A percentile compares a stretch with the other conserved stretches of the same genome.
Evolutionary conservation across 2,329 filamentous ascomycete species (phyloP).

Genomic region (Hyphodiscus sp.): DNA sequence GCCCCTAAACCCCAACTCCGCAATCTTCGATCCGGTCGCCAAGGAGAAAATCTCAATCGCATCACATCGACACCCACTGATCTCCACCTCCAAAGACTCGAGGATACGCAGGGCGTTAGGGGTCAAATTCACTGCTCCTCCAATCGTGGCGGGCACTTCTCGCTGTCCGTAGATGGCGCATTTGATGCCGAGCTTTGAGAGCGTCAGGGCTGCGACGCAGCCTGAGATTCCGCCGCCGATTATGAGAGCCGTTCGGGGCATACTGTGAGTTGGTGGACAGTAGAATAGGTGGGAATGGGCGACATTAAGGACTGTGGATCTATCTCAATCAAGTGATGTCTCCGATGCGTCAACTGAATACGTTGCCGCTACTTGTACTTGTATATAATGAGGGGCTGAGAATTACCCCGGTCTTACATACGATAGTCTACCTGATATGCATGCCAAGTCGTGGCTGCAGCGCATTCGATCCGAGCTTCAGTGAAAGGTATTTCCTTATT

Average conservation of each 20-base stretch:
- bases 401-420: neutral
- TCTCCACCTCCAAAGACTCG: slow-evolving; percentile 33
- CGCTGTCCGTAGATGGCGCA: slow-evolving; percentile 45
- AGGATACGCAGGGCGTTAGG: slow-evolving; percentile 41
- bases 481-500: too few relatives aligned
- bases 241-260: slow-evolving; percentile 29
- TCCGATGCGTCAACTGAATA: neutral
- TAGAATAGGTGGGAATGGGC: neutral
- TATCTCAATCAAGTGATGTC: neutral
- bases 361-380: too few relatives aligned
- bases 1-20: slow-evolving; percentile 12
- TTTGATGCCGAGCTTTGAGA: slow-evolving; percentile 36
- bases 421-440: too few relatives aligned
- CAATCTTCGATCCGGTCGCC: slow-evolving; percentile 23
- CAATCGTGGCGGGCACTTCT: slow-evolving; percentile 37
- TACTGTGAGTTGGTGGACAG: neutral
- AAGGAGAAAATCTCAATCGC: slow-evolving; percentile 28
- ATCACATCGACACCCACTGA: slow-evolving; percentile 13
- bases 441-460: neutral
- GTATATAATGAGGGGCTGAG: too few relatives aligned
- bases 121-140: slow-evolving; percentile 41
- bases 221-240: slow-evolving; percentile 47
- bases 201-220: slow-evolving; percentile 41
- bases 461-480: neutral
- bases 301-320: neutral